Conservation (phyloP, 78 protist genomes). For the Parvularia atlantis region DNA sequence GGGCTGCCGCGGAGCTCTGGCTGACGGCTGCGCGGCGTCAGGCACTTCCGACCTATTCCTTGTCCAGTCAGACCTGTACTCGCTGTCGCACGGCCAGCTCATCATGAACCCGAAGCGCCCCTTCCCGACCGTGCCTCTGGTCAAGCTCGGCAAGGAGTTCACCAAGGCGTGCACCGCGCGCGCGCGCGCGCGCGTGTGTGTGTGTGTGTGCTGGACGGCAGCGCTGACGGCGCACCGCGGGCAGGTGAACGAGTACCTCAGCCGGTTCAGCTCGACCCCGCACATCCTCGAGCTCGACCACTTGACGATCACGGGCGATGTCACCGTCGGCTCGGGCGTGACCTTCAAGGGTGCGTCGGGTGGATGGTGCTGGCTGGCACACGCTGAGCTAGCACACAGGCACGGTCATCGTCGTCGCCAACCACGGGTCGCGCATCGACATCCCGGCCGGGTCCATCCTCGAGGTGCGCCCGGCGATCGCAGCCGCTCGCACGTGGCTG, state of each 20-base stretch:
- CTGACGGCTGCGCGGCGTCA: no score
- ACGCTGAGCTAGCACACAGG: conserved; percentile 16
- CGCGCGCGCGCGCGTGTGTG: no score
- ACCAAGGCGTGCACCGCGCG: no score
- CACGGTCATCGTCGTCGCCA: conserved; percentile 73
- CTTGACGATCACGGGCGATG: conserved; percentile 86
- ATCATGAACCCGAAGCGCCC: conserved; percentile 46
- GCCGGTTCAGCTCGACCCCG: conserved; percentile 58
- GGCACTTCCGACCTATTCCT: conserved; percentile 72
- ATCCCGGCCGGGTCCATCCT: conserved; percentile 73
- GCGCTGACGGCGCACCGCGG: no score
- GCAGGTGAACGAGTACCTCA: neutral
- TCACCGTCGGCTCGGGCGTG: conserved; percentile 69
- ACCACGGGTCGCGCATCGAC: conserved; percentile 61
- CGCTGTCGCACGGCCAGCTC: conserved; percentile 49
- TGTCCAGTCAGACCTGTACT: conserved; percentile 76
- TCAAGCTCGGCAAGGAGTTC: conserved; percentile 65
- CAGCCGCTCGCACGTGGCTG: no score
- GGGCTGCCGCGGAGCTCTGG: neutral
- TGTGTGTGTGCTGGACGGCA: no score
- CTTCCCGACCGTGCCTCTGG: conserved; percentile 63
- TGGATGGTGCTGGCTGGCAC: neutral
- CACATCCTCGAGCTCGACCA: conserved; percentile 73
- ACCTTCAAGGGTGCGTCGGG: conserved; percentile 27
- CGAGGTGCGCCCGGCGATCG: no score